phyloP scores from a whole-genome alignment of 179 eudicot species.

The Silene noctiflora region DNA sequence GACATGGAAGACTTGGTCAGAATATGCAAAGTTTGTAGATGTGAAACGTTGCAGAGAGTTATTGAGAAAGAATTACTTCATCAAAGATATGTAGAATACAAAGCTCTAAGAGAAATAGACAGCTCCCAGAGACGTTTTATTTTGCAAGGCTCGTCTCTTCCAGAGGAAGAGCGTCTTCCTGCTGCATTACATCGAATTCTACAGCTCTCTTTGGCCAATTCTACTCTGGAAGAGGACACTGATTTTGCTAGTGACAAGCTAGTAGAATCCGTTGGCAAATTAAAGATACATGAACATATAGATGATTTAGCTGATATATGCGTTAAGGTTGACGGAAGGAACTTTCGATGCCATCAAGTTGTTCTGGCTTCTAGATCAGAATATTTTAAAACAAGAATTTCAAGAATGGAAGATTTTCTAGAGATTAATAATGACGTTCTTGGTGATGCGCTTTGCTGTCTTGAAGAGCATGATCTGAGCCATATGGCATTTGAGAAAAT shows the following conservation, averaged over 20 bases:
- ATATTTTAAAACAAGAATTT: slow-evolving; percentile 83
- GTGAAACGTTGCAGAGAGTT: slow-evolving; percentile 58
- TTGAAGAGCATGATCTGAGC: slow-evolving; percentile 88
- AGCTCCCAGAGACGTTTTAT: slow-evolving; percentile 88
- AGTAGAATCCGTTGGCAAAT: slow-evolving; percentile 33
- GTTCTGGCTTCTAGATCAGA: slow-evolving; percentile 90
- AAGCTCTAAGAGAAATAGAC: slow-evolving; percentile 76
- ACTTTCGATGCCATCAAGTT: slow-evolving; percentile 91
- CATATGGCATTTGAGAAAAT: slow-evolving; percentile 78
- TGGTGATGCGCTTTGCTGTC: slow-evolving; percentile 58
- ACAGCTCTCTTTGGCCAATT: slow-evolving; percentile 53
- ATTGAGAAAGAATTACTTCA: slow-evolving; percentile 75
- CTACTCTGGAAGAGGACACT: slow-evolving; percentile 33
- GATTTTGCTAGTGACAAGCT: slow-evolving; percentile 29
- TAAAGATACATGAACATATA: slow-evolving; percentile 39
- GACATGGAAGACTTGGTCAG: slow-evolving; percentile 90
- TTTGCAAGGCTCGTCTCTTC: slow-evolving; percentile 81
- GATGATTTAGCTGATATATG: slow-evolving; percentile 87
- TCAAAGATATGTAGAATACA: slow-evolving; percentile 83
- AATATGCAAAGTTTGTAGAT: slow-evolving; percentile 90
- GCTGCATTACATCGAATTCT: slow-evolving; percentile 61
- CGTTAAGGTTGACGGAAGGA: slow-evolving; percentile 58
- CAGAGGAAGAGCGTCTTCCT: slow-evolving; percentile 90
- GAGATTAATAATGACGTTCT: slow-evolving; percentile 48
- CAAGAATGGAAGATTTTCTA: slow-evolving; percentile 77